These are phyloP conservation scores for Talaromyces stipitatus DNA, from an alignment of 495 filamentous ascomycete species.

Conservation along the genomic window DNA sequence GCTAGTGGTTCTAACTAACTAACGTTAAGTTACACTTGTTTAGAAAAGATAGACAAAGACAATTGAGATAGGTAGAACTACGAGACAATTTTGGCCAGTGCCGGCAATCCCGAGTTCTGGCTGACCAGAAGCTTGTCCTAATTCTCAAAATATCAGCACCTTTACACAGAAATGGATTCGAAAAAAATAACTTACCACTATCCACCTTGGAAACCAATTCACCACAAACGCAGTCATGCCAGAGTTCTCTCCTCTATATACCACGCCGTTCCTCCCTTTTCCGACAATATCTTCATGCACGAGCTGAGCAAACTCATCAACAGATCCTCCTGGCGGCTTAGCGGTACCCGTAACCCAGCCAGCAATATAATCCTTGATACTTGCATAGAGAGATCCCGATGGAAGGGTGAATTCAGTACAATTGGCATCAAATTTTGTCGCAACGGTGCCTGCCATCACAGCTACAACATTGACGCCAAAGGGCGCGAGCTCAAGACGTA, in stretches of 20 bases:
- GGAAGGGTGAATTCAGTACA: constrained; percentile 7
- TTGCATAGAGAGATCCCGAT: constrained; percentile 12
- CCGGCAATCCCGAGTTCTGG: not conserved
- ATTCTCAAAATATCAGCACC: not conserved
- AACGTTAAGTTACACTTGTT: too few species aligned
- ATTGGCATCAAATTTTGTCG: constrained; percentile 11
- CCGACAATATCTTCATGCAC: not conserved
- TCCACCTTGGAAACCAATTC: not conserved
- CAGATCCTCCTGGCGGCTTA: not conserved
- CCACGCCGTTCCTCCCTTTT: not conserved
- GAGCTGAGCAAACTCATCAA: not conserved
- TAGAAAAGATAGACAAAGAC: too few species aligned
- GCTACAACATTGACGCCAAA: constrained; percentile 30
- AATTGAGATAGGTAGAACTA: not conserved
- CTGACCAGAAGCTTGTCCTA: not conserved
- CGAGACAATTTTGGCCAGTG: not conserved
- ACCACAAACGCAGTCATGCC: not conserved
- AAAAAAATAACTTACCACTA: not conserved
- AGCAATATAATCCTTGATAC: constrained; percentile 10
- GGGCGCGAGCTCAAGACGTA: constrained; percentile 31
- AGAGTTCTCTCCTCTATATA: not conserved
- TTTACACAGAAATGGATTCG: not conserved
- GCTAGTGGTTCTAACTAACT: too few species aligned
- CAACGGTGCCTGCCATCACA: constrained; percentile 16
- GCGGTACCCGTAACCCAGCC: not conserved